Evolutionary conservation across 495 filamentous ascomycete genomes (phyloP).

Genomic region (Daldinia childiae): DNA sequence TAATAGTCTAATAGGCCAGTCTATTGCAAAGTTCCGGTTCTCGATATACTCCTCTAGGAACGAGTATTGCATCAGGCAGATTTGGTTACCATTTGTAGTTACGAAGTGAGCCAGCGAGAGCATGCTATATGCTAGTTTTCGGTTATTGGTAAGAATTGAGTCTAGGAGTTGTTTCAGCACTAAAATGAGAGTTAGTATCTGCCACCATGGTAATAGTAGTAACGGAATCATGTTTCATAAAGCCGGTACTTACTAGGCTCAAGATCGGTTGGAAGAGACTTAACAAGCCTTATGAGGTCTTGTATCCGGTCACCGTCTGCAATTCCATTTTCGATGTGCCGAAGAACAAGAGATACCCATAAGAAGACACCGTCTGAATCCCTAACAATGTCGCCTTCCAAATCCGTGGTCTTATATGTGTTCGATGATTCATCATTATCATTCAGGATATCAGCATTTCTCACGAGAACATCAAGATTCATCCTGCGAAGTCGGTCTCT

Average conservation of each 20-base stretch:
- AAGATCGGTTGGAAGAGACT: background rate
- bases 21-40: background rate
- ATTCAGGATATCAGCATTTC: background rate
- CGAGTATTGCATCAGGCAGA: background rate
- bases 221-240: background rate
- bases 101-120: background rate
- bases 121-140: background rate
- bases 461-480: background rate
- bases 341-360: background rate
- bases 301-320: background rate
- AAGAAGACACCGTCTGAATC: background rate
- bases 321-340: background rate
- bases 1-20: background rate
- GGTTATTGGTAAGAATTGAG: background rate
- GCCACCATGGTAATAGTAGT: background rate
- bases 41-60: background rate
- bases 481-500: background rate
- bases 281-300: background rate
- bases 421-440: background rate
- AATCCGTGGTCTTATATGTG: background rate
- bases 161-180: background rate
- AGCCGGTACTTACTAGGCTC: background rate
- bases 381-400: background rate
- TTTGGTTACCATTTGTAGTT: background rate
- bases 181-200: background rate